Evolutionary conservation across 2,329 filamentous ascomycete genomes (phyloP).

Genomic region (Talaromyces sp.): DNA sequence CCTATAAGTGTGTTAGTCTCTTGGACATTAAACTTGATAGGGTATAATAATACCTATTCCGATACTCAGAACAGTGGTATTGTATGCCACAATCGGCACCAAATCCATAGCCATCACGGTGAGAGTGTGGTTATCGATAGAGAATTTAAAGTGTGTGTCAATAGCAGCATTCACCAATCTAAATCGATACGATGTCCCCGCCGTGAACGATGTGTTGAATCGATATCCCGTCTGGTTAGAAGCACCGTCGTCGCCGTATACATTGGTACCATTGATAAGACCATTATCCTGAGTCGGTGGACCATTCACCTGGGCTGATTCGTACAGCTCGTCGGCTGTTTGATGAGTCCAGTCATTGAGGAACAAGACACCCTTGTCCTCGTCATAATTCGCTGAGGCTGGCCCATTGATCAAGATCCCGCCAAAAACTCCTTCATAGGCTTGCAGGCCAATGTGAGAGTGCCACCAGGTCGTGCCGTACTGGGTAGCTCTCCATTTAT

Average conservation of each 20-base stretch:
- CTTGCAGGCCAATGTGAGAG: constrained; percentile 32
- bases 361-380: constrained; percentile 29
- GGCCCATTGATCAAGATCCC: constrained; percentile 48
- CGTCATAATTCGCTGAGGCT: constrained; percentile 33
- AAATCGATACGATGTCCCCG: constrained; percentile 20
- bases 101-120: constrained; percentile 54
- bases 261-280: constrained; percentile 41
- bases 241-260: constrained; percentile 15
- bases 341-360: constrained; percentile 29
- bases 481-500: constrained; percentile 31
- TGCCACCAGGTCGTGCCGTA: constrained; percentile 33
- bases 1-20: background rate
- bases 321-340: constrained; percentile 21
- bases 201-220: constrained; percentile 48
- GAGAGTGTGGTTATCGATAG: constrained; percentile 49
- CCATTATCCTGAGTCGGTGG: constrained; percentile 37
- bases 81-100: background rate
- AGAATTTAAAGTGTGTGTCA: constrained; percentile 36
- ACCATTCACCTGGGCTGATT: constrained; percentile 13
- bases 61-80: background rate
- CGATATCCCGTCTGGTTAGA: constrained; percentile 25
- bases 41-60: background rate
- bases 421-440: constrained; percentile 53
- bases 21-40: background rate
- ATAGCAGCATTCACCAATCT: constrained; percentile 23